These are phyloP conservation scores for Tolypocladium tundrense DNA, from an alignment of 2,329 filamentous ascomycete genomes.

Conservation along the genomic window DNA sequence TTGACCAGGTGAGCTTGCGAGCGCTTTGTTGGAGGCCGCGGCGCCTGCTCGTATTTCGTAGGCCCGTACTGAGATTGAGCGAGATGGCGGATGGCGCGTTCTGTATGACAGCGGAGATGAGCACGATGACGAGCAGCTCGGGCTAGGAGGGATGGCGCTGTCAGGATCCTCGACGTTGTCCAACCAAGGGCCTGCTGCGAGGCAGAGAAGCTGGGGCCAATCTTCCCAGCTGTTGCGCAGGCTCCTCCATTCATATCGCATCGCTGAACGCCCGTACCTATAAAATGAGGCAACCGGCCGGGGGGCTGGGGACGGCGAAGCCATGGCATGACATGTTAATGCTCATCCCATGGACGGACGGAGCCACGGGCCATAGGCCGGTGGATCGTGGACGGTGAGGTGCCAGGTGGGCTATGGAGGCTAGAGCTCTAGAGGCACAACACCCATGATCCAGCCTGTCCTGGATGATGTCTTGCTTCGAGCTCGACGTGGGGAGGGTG, in stretches of 20 bases:
- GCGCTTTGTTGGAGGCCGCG: background rate
- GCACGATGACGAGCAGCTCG: conserved; percentile 2
- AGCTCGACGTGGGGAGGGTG: background rate
- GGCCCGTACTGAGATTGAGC: background rate
- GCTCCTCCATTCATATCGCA: background rate
- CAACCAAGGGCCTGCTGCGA: background rate
- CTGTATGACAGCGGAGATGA: conserved; percentile 4
- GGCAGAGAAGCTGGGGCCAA: background rate
- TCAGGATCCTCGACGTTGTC: background rate
- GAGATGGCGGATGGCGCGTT: background rate
- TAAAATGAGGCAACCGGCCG: conserved; percentile 2
- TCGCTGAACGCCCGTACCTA: background rate
- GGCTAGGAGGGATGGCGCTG: background rate
- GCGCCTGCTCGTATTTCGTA: background rate
- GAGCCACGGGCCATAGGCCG: background rate
- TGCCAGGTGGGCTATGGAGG: background rate
- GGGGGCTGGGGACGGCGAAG: background rate
- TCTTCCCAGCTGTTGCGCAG: conserved; percentile 1
- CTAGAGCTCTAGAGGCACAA: background rate
- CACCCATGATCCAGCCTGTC: background rate
- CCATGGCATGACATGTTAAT: background rate
- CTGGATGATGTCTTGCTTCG: conserved; percentile 1
- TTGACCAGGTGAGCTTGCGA: background rate
- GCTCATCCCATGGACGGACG: background rate
- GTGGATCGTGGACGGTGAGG: background rate